A percentile compares a stretch with the other conserved stretches of the same genome.
These are phyloP conservation scores for Cercospora sp. DNA, from an alignment of 2,329 filamentous ascomycete genomes.

Conservation along the genomic window DNA sequence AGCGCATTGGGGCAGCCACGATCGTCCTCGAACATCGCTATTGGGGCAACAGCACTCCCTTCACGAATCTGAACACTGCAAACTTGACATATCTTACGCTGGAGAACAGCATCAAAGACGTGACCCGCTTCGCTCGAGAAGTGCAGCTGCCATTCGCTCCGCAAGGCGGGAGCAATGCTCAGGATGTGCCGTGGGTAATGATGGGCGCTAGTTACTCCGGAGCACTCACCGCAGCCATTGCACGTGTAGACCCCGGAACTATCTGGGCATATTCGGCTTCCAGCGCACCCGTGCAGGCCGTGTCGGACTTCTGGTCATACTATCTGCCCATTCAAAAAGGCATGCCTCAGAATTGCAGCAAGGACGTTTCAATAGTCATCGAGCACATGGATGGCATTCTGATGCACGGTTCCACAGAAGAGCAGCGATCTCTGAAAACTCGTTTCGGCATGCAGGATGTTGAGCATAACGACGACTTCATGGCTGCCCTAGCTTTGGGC, in stretches of 20 bases:
- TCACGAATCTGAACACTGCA: slow-evolving; percentile 51
- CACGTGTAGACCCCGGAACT: slow-evolving; percentile 54
- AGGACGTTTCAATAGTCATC: slow-evolving; percentile 53
- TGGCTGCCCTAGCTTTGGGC: slow-evolving; percentile 54
- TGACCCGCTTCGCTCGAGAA: slow-evolving; percentile 56
- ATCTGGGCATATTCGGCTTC: slow-evolving; percentile 63
- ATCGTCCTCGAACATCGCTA: slow-evolving; percentile 61
- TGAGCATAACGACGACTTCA: slow-evolving; percentile 55
- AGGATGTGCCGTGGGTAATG: slow-evolving; percentile 58
- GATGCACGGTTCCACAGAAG: slow-evolving; percentile 32
- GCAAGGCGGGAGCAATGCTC: slow-evolving; percentile 49
- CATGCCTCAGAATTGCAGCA: slow-evolving; percentile 60
- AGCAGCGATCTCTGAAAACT: slow-evolving; percentile 50
- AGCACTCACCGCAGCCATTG: slow-evolving; percentile 58
- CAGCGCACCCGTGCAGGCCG: slow-evolving; percentile 57
- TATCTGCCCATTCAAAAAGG: slow-evolving; percentile 58
- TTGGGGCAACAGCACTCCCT: slow-evolving; percentile 59
- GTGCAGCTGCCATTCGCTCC: slow-evolving; percentile 56
- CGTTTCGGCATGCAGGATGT: slow-evolving; percentile 55
- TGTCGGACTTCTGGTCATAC: slow-evolving; percentile 61
- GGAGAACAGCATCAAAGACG: slow-evolving; percentile 55
- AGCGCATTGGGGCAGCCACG: slow-evolving; percentile 56
- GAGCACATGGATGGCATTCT: slow-evolving; percentile 48
- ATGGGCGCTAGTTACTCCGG: slow-evolving; percentile 59
- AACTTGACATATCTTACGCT: slow-evolving; percentile 58